A percentile compares a stretch with the other conserved stretches of the same genome.
Conservation (phyloP, 75 land plant species). For the Sequoiadendron giganteum region DNA sequence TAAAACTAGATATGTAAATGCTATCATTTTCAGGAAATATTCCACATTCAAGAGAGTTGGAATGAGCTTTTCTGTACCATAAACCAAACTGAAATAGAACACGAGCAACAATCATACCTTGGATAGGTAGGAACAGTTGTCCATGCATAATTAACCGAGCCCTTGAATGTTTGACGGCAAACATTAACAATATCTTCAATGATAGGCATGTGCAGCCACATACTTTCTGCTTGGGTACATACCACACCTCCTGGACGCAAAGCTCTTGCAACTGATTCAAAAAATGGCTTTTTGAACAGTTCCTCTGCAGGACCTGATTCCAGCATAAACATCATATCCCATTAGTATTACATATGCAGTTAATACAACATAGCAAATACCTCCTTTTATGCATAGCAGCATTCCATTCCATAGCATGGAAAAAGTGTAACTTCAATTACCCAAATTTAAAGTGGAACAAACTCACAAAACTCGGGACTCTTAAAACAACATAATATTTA, state of each 20-base stretch:
- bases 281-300: slow-evolving; percentile 96
- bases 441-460: too few relatives aligned
- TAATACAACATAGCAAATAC: background rate
- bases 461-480: too few relatives aligned
- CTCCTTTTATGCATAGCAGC: background rate
- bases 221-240: slow-evolving; percentile 97
- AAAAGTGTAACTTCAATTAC: too few relatives aligned
- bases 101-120: slow-evolving; percentile 38
- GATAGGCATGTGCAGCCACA: slow-evolving; percentile 97
- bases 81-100: background rate
- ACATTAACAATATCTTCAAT: slow-evolving; percentile 83
- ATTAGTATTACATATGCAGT: background rate
- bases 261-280: slow-evolving; percentile 78
- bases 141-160: slow-evolving; percentile 98
- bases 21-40: background rate
- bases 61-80: background rate
- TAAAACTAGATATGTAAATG: background rate
- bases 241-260: slow-evolving; percentile 98
- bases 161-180: slow-evolving; percentile 89
- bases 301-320: slow-evolving; percentile 90
- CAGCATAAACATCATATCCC: background rate
- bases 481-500: too few relatives aligned
- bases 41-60: background rate
- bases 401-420: too few relatives aligned
- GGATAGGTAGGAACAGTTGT: slow-evolving; percentile 98